A percentile compares a stretch with the other conserved stretches of the same genome.
These are phyloP conservation scores for Hsuehochloa calcarea DNA, from an alignment of 176 grass and related monocot genomes.

Conservation along the genomic window DNA sequence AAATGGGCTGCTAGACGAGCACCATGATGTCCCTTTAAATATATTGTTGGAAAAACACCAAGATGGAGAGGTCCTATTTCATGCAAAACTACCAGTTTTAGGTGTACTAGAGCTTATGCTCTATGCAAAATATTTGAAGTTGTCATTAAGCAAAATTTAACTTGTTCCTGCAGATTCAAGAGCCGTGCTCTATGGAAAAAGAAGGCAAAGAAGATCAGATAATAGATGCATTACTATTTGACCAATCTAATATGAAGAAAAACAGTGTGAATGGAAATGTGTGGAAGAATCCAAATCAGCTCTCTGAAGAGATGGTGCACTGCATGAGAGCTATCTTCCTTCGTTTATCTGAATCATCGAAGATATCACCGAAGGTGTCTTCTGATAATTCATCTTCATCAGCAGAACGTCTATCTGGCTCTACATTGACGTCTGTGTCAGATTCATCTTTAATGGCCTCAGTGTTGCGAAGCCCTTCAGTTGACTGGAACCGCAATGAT, in stretches of 20 bases:
- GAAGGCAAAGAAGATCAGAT: constrained; percentile 35
- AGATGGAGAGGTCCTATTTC: constrained; percentile 46
- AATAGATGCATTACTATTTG: constrained; percentile 38
- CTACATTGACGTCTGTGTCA: constrained; percentile 59
- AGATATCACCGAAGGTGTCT: constrained; percentile 42
- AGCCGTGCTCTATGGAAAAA: constrained; percentile 20
- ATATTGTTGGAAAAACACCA: constrained; percentile 33
- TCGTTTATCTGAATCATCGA: constrained; percentile 71
- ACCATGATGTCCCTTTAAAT: constrained; percentile 33
- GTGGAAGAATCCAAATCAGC: constrained; percentile 66
- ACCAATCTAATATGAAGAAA: constrained; percentile 33
- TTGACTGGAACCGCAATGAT: constrained; percentile 45
- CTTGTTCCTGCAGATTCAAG: constrained; percentile 42
- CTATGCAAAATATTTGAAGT: constrained; percentile 2
- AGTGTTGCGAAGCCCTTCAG: constrained; percentile 51
- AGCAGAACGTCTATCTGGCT: constrained; percentile 51
- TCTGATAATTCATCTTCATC: constrained; percentile 64
- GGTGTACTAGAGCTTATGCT: neutral
- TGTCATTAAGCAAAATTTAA: neutral
- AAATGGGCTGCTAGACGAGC: constrained; percentile 36
- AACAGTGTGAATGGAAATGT: constrained; percentile 30
- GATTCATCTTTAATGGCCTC: constrained; percentile 62
- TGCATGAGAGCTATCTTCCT: constrained; percentile 96
- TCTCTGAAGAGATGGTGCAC: constrained; percentile 91
- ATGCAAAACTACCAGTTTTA: constrained; percentile 10